Base-by-base conservation (phyloP, 1,139 yeast species). In the Nakaseomyces bracarensis region DNA sequence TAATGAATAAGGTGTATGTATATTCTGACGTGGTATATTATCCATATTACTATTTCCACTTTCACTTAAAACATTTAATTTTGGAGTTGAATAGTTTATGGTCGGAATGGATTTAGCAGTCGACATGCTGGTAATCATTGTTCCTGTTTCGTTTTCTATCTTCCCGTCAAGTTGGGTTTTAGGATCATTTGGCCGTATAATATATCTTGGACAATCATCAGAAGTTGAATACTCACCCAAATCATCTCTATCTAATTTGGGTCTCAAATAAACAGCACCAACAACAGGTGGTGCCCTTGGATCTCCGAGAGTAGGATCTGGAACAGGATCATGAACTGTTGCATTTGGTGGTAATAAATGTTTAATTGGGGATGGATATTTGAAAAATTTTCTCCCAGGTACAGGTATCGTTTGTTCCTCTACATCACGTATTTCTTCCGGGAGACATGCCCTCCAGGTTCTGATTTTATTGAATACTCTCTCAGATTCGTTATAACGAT, bases 401-500 rank as follows among this genome's bases (percentile, higher is more conserved):
- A 77, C 66, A 19, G 77, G 78, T 35, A 80, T 79, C 51, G 93
- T 89, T 38, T 86, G 86, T 60, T 91, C 97, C 43, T 79, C 82
- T 40, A 77, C 73, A 49, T 83, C 89, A 57, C 97, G 77, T 31
- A 89, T 84, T 60, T 89, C 98, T 63, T 91, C 98, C 0, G 98
- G 98, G 51, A 91, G 73, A 68, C 98, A 91, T 3, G 96, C 97
- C 63, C 86, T 91, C 98, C 98, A 91, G 1, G 98, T 91, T 58
- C 97, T 77, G 55, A 91, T 91, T 60, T 93, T 82, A 66, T 91
- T 91, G 69, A 91, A 91, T 21, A 81, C 82, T 60, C 85, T 86
- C 55, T 84, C 94, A 45, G 76, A 74, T 60, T 89, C 97, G 59
- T 91, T 91, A 66, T 89, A 91, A 56, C 98, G 78, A 62, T 79